phyloP scores from a whole-genome alignment of 225 moss, liverwort and hornwort species.

The Anthoceros angustus region DNA sequence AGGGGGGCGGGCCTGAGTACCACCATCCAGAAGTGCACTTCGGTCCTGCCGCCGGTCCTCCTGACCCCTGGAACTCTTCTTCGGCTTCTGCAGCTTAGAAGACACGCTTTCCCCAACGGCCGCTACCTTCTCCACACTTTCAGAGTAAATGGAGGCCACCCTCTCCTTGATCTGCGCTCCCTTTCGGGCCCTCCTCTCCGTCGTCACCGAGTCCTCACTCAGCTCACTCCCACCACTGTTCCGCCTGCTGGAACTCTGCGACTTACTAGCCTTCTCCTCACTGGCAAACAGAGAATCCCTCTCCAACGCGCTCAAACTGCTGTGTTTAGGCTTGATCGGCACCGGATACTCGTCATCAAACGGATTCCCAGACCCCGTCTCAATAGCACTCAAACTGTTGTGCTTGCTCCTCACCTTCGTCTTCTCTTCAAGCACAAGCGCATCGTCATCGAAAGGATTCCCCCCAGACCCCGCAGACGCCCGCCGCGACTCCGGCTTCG shows the following conservation, averaged over 20 bases:
- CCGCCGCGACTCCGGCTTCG: not conserved
- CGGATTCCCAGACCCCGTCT: not conserved
- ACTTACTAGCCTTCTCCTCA: not conserved
- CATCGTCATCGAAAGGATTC: not conserved
- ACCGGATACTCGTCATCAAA: not conserved
- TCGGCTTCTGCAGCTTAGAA: not conserved
- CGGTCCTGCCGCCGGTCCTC: not conserved
- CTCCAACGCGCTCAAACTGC: not conserved
- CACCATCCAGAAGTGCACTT: not conserved
- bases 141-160: not conserved
- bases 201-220: not conserved
- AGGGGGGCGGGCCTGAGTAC: not conserved
- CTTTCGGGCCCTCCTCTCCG: not conserved
- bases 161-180: not conserved
- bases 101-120: not conserved
- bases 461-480: not conserved
- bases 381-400: not conserved
- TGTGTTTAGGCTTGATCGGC: not conserved
- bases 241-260: conserved; percentile 2
- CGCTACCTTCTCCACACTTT: not conserved
- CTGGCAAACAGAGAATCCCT: conserved; percentile 2
- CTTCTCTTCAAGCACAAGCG: not conserved
- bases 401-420: not conserved
- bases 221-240: not conserved
- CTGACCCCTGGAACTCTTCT: not conserved